Base-by-base conservation (phyloP, 2,329 filamentous ascomycete genomes). In the Colletotrichum incanum region DNA sequence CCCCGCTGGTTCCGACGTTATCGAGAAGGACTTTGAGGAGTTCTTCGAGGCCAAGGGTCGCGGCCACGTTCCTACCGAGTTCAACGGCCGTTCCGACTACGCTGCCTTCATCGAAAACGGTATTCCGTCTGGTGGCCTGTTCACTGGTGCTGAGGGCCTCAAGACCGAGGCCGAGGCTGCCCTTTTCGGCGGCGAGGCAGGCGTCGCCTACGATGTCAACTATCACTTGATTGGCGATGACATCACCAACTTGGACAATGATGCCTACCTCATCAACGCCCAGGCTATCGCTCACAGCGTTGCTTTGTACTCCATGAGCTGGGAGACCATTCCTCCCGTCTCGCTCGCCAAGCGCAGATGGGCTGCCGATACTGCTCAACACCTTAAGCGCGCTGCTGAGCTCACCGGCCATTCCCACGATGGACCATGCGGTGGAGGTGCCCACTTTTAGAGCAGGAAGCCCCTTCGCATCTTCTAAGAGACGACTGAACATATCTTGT, bases 21-120 rank as follows among this genome's bases (percentile, higher is more conserved):
- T 91, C 37, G 88, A 90, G 78, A 80, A 84, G 65, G 83, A 90
- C 72, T 92, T 91, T 78, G 84, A 89, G 75, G 80, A 88, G 34
- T 92, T 86, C 80, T 92, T 77, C 77, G 76, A 78, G 64, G 79
- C 78, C 54, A 82, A 86, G 62, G 86, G 83, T 20, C 78, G 84
- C 52, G 85, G 86, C 74, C 90, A 86, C 73, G 89, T 89, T 0
- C 87, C 89, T 37, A 90, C 90, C 31, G 87, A 88, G 56, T 94
- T 94, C 77, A 87, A 89, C 78, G 90, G 90, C 7, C 88, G 91
- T 65, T 90, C 88, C 55, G 92, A 93, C 78, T 93, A 93, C 77
- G 90, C 88, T 49, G 89, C 87, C 3, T 93, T 93, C 82, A 89
- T 93, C 73, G 86, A 88, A 77, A 88, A 87, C 74, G 90, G 90